A percentile compares a stretch with the other conserved stretches of the same genome.
phyloP scores from a whole-genome alignment of 2,329 filamentous ascomycete species.

The Exutisphaerella laricina region DNA sequence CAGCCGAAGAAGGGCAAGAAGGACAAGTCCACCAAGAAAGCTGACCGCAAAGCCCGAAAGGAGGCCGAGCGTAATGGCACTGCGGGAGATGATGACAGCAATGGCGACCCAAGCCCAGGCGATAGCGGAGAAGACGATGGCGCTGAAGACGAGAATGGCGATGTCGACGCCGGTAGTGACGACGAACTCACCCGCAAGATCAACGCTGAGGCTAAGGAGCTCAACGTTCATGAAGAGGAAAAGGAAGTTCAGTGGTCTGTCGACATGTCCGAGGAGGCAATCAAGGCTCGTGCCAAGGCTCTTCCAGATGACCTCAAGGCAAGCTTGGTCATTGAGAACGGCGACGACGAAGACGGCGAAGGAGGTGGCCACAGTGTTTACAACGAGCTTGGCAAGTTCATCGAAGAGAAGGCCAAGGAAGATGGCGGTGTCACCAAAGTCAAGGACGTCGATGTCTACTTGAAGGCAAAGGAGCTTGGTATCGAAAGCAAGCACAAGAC shows the following conservation, averaged over 20 bases:
- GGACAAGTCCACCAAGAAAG: slow-evolving; percentile 92
- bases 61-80: slow-evolving; percentile 52
- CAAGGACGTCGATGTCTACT: slow-evolving; percentile 83
- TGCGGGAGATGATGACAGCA: slow-evolving; percentile 49
- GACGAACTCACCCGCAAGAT: slow-evolving; percentile 82
- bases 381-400: slow-evolving; percentile 90
- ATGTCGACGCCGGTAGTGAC: slow-evolving; percentile 72
- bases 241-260: slow-evolving; percentile 94
- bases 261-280: slow-evolving; percentile 90
- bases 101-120: slow-evolving; percentile 55
- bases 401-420: slow-evolving; percentile 67
- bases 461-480: slow-evolving; percentile 94
- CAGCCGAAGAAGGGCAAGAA: slow-evolving; percentile 91
- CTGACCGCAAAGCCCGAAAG: slow-evolving; percentile 78
- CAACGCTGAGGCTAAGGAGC: slow-evolving; percentile 62
- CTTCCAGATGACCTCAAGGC: slow-evolving; percentile 95
- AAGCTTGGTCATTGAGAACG: slow-evolving; percentile 60
- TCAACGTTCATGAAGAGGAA: slow-evolving; percentile 63
- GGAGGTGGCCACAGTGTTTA: slow-evolving; percentile 66
- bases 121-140: slow-evolving; percentile 61
- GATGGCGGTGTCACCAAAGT: slow-evolving; percentile 70
- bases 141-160: slow-evolving; percentile 59
- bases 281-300: slow-evolving; percentile 87
- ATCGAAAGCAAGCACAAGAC: slow-evolving; percentile 95
- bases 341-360: slow-evolving; percentile 68